Base-by-base conservation (phyloP, 108 stramenopile species). In the Nitzschia palea region DNA sequence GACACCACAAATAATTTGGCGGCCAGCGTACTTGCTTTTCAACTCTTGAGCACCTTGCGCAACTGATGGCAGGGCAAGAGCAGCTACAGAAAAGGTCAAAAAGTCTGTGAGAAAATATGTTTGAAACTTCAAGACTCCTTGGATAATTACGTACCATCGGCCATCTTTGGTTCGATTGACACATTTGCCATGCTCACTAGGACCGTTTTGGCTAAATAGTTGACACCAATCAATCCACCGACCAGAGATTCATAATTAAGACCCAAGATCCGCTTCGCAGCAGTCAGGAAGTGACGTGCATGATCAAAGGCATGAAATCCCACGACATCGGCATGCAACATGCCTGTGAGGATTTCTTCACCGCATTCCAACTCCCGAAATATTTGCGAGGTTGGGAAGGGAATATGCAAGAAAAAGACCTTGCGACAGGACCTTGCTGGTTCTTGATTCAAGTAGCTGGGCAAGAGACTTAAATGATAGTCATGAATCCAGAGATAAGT, bases 221-320 rank as follows among this genome's bases (percentile, higher is more conserved):
- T 78, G 20, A 99, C 88, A 2, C 97, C 98, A 64, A 99, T 96
- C 44, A 99, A 77, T 34, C 99, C 99, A 22, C 99, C 95, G 0
- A 79, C 79, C 23, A 95, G 52, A 62, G 73, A 85, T 64, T 96
- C 89, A 64, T 96, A 96, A 40, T 76, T 89, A 40, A 98, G 69
- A n/a, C 99, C 99, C 65, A 99, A 73, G 50, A 98, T 94, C 3
- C 99, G 96, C 73, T 98, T 98, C 70, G 96, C 85, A 8, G 98
- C 98, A 77, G 98, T 98, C 55, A 99, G 78, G 79, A 99, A 99
- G 72, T 99, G 99, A 8, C 99, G 81, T 2, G 99, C 98, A 71
- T 99, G 98, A 73, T 99, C 98, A 85, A 99, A 99, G 9, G 99
- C 94, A 80, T 99, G 99, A 73, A 99, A 99, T 35, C 99, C 99